A percentile compares a stretch with the other conserved stretches of the same genome.
Conservation (phyloP, 495 filamentous ascomycete species). For the Letharia lupina region DNA sequence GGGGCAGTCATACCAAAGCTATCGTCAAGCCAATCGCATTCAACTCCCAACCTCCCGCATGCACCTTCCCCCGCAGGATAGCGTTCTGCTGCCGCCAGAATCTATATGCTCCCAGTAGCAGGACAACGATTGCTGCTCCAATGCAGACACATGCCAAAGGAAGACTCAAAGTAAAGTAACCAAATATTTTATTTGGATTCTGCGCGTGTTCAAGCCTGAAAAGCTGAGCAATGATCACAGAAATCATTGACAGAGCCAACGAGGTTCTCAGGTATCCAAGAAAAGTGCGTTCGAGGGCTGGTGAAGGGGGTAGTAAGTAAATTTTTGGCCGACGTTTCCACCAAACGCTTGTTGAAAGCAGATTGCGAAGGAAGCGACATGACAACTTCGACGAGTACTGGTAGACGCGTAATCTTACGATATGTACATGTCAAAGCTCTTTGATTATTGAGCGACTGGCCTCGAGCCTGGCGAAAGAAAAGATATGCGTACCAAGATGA, state of each 20-base stretch:
- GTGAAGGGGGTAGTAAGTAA: slow-evolving; percentile 13
- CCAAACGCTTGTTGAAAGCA: slow-evolving; percentile 11
- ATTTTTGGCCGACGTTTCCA: background rate
- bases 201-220: slow-evolving; percentile 53
- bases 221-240: slow-evolving; percentile 59
- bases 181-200: slow-evolving; percentile 36
- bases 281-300: slow-evolving; percentile 74
- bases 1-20: slow-evolving; percentile 38
- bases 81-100: slow-evolving; percentile 66
- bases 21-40: slow-evolving; percentile 43
- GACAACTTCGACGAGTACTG: background rate
- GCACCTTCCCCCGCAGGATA: slow-evolving; percentile 53
- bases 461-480: background rate
- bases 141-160: slow-evolving; percentile 56
- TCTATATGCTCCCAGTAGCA: slow-evolving; percentile 50
- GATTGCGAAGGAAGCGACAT: background rate
- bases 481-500: slow-evolving; percentile 24
- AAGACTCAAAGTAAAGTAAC: slow-evolving; percentile 56
- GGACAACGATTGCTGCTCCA: slow-evolving; percentile 47
- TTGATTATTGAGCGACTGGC: background rate
- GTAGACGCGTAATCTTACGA: background rate
- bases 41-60: slow-evolving; percentile 65
- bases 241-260: slow-evolving; percentile 56
- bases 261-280: slow-evolving; percentile 71
- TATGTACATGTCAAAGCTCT: background rate